Base-by-base conservation (phyloP, 208 protist genomes). In the Leishmania mexicana region DNA sequence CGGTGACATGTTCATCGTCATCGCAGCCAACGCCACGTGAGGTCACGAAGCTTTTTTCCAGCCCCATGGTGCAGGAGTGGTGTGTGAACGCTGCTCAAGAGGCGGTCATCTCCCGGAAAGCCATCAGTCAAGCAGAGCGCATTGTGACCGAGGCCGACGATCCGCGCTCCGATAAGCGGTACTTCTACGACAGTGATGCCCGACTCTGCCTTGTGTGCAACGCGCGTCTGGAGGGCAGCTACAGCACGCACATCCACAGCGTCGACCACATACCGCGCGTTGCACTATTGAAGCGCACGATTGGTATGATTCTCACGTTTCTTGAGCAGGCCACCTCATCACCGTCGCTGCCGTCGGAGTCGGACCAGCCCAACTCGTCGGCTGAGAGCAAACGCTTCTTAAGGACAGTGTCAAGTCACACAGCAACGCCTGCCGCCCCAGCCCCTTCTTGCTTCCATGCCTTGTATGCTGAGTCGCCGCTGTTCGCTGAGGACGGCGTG, bases 211-310 rank as follows among this genome's bases (percentile, higher is more conserved):
- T 40, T 15, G 54, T 95, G 58, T 95, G 91, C 76, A 73, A 89
- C 71, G 67, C 51, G 11, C 67, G 73, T 53, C 65, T 94, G 15
- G 62, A 82, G 1, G 81, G 81, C 4, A 87, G 85, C 53, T 92
- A 91, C 80, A 31, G 40, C 24, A 53, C 78, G 24, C 94, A 97
- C 80, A 78, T 6, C 13, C 40, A 28, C 28, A 83, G 76, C n/a
- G 78, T 92, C 1, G 84, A 90, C 40, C 94, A 97, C 79, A 72
- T 79, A 13, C 86, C 87, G 7, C 90, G 91, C 15, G 38, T 93
- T 6, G 92, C 76, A 24, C 87, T 97, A n/a, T 67, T 96, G 51
- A 86, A 90, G 83, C 81, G 92, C 6, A 83, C 83, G 0, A 60
- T 94, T 11, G 76, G 79, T 31, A 74, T 94, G 13, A 65, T 93